phyloP scores from a whole-genome alignment of 2,329 filamentous ascomycete species.

The Lecanicillium sp. region DNA sequence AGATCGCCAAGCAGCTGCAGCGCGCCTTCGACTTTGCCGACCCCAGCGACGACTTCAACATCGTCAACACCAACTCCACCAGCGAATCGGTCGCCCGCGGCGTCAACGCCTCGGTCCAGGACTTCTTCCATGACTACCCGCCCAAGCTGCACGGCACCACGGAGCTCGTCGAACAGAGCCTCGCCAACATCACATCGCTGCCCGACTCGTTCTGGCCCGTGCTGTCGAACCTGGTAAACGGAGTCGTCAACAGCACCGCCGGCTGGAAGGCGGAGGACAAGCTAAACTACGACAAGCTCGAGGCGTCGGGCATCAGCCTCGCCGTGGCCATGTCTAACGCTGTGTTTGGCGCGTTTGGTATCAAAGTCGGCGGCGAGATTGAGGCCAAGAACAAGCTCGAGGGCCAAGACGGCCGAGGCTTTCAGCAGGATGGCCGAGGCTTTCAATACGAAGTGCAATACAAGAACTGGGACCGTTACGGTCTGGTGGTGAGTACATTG shows the following conservation, averaged over 20 bases:
- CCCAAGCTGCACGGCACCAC: constrained; percentile 21
- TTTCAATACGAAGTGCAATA: constrained; percentile 22
- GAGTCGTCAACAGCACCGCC: constrained; percentile 6
- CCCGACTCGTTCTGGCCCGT: constrained; percentile 25
- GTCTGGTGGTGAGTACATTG: constrained; percentile 26
- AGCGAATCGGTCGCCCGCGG: neutral
- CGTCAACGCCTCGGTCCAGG: constrained; percentile 13
- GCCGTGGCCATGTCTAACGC: constrained; percentile 4
- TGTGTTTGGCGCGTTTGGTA: constrained; percentile 15
- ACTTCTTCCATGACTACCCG: constrained; percentile 24
- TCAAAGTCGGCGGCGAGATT: constrained; percentile 25
- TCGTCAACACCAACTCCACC: constrained; percentile 18
- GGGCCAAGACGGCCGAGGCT: constrained; percentile 14
- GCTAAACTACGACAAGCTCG: neutral
- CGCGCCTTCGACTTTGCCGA: constrained; percentile 17
- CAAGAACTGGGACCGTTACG: constrained; percentile 22
- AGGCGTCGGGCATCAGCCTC: neutral
- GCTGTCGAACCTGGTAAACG: constrained; percentile 10
- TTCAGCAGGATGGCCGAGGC: constrained; percentile 15
- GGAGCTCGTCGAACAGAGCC: constrained; percentile 19
- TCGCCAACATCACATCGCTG: constrained; percentile 24
- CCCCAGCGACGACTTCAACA: constrained; percentile 16
- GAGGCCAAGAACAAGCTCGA: constrained; percentile 18
- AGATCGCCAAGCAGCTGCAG: constrained; percentile 29
- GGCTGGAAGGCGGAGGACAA: neutral